phyloP scores from a whole-genome alignment of 2,329 filamentous ascomycete species.

The Aspergillus sp. region DNA sequence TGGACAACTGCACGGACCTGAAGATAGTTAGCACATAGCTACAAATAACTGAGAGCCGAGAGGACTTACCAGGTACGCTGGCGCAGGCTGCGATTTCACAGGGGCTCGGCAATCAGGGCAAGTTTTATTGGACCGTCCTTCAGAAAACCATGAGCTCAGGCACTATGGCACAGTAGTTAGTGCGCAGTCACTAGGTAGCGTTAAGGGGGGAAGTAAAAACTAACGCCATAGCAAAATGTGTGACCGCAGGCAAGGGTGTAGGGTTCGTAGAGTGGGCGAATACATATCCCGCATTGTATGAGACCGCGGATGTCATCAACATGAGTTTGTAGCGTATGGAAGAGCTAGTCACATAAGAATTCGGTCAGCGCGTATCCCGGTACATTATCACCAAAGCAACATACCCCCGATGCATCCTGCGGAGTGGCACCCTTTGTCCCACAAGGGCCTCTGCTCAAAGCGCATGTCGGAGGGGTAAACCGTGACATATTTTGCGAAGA shows the following conservation, averaged over 20 bases:
- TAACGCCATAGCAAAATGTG: conserved; percentile 68
- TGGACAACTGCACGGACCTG: conserved; percentile 65
- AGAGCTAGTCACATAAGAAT: conserved; percentile 28
- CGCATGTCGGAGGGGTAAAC: conserved; percentile 10
- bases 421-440: conserved; percentile 9
- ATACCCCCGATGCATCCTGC: conserved; percentile 32
- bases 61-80: conserved; percentile 60
- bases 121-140: conserved; percentile 59
- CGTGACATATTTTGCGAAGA: conserved; percentile 16
- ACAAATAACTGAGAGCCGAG: conserved; percentile 1
- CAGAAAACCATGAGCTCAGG: conserved; percentile 56
- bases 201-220: conserved; percentile 20
- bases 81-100: conserved; percentile 60
- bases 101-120: conserved; percentile 67
- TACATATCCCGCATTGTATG: conserved; percentile 68
- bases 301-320: conserved; percentile 61
- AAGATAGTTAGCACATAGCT: background rate
- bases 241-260: conserved; percentile 69
- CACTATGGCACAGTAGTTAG: conserved; percentile 46
- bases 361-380: conserved; percentile 13
- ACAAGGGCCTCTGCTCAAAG: conserved; percentile 9
- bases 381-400: conserved; percentile 5
- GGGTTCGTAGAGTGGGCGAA: conserved; percentile 67
- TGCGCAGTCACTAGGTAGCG: background rate
- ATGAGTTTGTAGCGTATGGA: conserved; percentile 51